Evolutionary conservation across 768 basidiomycete genomes (phyloP).

Genomic region (Suillus occidentalis): DNA sequence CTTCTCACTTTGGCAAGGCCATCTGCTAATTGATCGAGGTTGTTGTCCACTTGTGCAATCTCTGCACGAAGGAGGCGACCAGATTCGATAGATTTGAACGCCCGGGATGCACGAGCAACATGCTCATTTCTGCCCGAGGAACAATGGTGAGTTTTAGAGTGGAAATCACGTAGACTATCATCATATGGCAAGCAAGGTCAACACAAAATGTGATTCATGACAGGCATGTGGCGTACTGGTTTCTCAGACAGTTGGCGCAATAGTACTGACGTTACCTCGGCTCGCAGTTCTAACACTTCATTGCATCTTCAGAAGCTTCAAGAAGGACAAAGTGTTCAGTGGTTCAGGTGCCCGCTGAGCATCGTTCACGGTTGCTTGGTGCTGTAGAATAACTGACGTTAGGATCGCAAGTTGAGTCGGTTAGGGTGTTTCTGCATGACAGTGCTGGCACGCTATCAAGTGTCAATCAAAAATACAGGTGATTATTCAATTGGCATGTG

Average conservation of each 20-base stretch:
- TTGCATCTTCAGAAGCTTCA: conserved; percentile 28
- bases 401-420: no score
- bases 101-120: conserved; percentile 49
- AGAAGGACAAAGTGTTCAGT: neutral
- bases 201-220: neutral
- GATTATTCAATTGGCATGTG: no score
- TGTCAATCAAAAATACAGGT: no score
- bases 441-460: no score
- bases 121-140: conserved; percentile 63
- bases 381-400: no score
- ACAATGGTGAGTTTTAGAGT: conserved; percentile 55
- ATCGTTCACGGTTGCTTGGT: no score
- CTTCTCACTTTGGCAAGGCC: conserved; percentile 50
- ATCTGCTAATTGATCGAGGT: conserved; percentile 51
- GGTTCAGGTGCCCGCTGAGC: no score
- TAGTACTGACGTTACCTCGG: conserved; percentile 71
- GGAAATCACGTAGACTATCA: conserved; percentile 52
- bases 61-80: conserved; percentile 49
- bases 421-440: no score
- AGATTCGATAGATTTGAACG: conserved; percentile 45
- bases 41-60: conserved; percentile 45
- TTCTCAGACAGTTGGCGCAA: conserved; percentile 67
- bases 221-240: conserved; percentile 48
- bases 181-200: neutral
- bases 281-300: conserved; percentile 80